phyloP scores from a whole-genome alignment of 2,329 filamentous ascomycete genomes.

The Endoconidiophora polonica region DNA sequence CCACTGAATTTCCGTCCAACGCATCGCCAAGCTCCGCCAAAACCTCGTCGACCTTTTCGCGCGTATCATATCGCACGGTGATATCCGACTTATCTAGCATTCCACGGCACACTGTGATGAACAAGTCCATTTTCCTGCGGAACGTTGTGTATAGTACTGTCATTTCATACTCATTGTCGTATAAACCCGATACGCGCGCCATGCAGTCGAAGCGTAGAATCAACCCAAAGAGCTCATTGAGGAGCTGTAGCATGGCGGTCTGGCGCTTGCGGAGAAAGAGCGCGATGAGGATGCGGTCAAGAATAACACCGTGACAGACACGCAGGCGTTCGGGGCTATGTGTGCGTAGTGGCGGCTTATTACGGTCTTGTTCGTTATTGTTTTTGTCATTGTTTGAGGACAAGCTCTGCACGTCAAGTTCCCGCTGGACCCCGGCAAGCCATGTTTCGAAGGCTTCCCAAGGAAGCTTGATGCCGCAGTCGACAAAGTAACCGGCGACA shows the following conservation, averaged over 20 bases:
- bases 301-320: slow-evolving; percentile 51
- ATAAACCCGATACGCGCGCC: slow-evolving; percentile 24
- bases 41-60: slow-evolving; percentile 19
- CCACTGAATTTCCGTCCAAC: slow-evolving; percentile 42
- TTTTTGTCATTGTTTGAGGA: too few relatives aligned
- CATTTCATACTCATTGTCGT: slow-evolving; percentile 17
- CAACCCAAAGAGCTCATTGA: slow-evolving; percentile 59
- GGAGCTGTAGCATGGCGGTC: slow-evolving; percentile 49
- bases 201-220: slow-evolving; percentile 55
- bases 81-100: slow-evolving; percentile 46
- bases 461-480: slow-evolving; percentile 53
- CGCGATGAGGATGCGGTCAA: slow-evolving; percentile 60
- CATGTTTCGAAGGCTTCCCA: slow-evolving; percentile 57
- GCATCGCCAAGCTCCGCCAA: slow-evolving; percentile 23
- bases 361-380: not conserved
- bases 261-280: slow-evolving; percentile 62
- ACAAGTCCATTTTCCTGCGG: slow-evolving; percentile 54
- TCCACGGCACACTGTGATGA: slow-evolving; percentile 54
- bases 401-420: slow-evolving; percentile 28
- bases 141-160: slow-evolving; percentile 45
- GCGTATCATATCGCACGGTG: slow-evolving; percentile 21
- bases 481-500: slow-evolving; percentile 63
- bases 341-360: slow-evolving; percentile 21
- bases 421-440: slow-evolving; percentile 44
- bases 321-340: slow-evolving; percentile 50